Base-by-base conservation (phyloP, 208 protist genomes). In the Chromosphaera perkinsii region DNA sequence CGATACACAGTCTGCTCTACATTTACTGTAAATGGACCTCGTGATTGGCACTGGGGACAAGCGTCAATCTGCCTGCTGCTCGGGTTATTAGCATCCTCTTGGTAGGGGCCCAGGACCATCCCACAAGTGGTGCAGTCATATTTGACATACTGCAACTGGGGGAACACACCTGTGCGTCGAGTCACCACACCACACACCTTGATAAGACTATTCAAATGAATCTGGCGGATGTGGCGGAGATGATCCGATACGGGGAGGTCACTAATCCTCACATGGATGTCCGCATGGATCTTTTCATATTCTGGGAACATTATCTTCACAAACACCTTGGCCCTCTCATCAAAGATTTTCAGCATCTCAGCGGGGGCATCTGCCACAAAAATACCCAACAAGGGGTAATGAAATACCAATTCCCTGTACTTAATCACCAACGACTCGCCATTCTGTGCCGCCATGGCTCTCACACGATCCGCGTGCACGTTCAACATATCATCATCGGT, bases 171-270 rank as follows among this genome's bases (percentile, higher is more conserved):
- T 0, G 93, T 97, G 45, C 96, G 88, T 14, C 95, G 80, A 22
- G 97, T 97, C 12, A 99, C 92, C 2, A 99, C 96, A 40, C 97
- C 97, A 54, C 87, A 33, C n/a, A 98, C 92, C 31, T 90, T 88
- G 31, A 98, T 87, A 0, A 99, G 83, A 37, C 90, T 83, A 79
- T 98, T 97, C 75, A 98, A 89, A 72, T 99, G 94, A 45, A 90
- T 66, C 31, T 95, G 88, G n/a, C 95, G 86, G 45, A 99, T 89
- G 42, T 99, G 93, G 27, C 96, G 88, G 48, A 99, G 90, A 22
- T 88, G 85, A 72, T 99, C 94, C 54, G 85, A 85, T 45, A 97
- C 70, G 22, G 95, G 94, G 33, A 99, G 77, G 55, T 98, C 89
- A 45, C 85, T 84, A 57, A 99, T 93, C 48, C 97, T 90, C 27